Conservation (phyloP, 176 grass and related monocot species). For the Dendrocalamus sinicus region DNA sequence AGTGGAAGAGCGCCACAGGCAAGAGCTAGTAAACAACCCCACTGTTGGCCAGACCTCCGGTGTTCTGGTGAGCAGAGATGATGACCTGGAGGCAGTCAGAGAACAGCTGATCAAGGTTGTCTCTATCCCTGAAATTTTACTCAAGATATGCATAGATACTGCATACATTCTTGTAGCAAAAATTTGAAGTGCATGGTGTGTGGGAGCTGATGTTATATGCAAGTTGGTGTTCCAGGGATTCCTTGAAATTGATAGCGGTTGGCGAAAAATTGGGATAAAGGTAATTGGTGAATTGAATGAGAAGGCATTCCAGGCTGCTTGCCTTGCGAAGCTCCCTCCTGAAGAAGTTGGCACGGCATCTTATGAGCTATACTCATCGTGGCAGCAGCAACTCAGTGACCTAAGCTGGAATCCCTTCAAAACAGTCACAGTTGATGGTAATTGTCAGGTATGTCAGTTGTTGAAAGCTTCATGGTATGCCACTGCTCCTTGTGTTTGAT, state of each 20-base stretch:
- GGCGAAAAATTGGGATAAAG: slow-evolving; percentile 46
- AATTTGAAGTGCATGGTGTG: not conserved
- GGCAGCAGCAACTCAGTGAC: slow-evolving; percentile 43
- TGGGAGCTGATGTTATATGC: not conserved
- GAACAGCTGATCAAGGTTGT: slow-evolving; percentile 45
- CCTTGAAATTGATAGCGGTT: slow-evolving; percentile 13
- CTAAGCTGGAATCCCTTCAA: slow-evolving; percentile 55
- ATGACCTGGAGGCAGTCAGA: slow-evolving; percentile 25
- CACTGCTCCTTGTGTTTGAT: slow-evolving; percentile 9
- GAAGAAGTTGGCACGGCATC: not conserved
- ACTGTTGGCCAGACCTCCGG: not conserved
- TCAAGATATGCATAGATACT: not conserved
- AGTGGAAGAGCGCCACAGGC: no score
- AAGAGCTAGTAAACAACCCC: not conserved
- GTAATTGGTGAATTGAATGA: slow-evolving; percentile 51
- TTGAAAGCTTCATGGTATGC: not conserved
- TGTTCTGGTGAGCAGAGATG: not conserved
- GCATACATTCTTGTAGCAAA: not conserved
- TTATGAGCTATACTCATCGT: slow-evolving; percentile 32
- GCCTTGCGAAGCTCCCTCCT: slow-evolving; percentile 32
- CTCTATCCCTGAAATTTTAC: not conserved
- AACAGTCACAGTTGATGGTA: slow-evolving; percentile 25
- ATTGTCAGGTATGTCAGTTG: slow-evolving; percentile 7
- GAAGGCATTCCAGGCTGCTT: slow-evolving; percentile 40
- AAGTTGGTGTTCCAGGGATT: slow-evolving; percentile 35